Evolutionary conservation across 148 eudicot genomes (phyloP), one percentile per base, ranked within the genome.

Genomic region (Rhododendron ferrugineum): DNA sequence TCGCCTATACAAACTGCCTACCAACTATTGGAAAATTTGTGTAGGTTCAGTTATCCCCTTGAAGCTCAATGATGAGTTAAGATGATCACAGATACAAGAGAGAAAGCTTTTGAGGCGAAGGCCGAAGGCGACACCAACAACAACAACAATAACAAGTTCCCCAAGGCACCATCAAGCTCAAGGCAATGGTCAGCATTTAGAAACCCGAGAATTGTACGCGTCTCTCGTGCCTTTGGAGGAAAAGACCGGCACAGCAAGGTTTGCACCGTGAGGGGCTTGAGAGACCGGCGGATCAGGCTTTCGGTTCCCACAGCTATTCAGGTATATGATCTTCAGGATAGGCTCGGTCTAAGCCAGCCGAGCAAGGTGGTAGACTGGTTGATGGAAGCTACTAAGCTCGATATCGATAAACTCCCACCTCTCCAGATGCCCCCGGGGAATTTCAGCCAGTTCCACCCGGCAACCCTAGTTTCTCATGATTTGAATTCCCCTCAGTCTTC

Each of bases 321-420:
- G 62, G 86, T 94, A n/a, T 94, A 94, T 88, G 95, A 94, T 78
- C 92, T 94, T 58, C 98, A 94, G 85, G 98, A 94, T 6, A 86
- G 93, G 83, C 94, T 94, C 14, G 94, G 94, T 0, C 87, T 94
- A 18, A 90, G 83, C 85, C 98, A 94, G 87, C 98, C 98, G 1
- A 94, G 98, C 87, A 94, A 93, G 81, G 98, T 93, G 20, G 92
- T 94, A 49, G 98, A 94, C 86, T 94, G 98, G 98, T 87, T 94
- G 78, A 84, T 94, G 40, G 98, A 94, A 68, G 91, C 85, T 23
- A 91, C 96, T 0, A 94, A 93, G 86, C 20, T 88, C 75, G 98
- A 94, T 18, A 93, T 94, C 16, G 95, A 94, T 75, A 88, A 93
- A 50, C 98, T 94, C 79, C 98, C 98, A 37, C 98, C 98, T 0